Percentiles rank a stretch among this genome's conserved stretches.
Conservation (phyloP, 768 basidiomycete species). For the Calocybe indica region DNA sequence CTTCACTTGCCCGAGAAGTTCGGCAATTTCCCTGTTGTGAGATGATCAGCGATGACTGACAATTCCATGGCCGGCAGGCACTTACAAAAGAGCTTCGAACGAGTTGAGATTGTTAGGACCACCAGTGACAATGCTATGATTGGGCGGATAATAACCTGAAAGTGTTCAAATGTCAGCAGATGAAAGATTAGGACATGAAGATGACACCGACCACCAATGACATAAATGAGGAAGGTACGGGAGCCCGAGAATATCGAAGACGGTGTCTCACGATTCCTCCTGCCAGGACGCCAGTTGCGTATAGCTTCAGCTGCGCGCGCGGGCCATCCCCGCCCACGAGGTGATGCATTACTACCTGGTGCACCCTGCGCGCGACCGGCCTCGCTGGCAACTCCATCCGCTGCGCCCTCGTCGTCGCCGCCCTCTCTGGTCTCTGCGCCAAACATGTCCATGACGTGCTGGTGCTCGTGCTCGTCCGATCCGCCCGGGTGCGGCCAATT, state of each 20-base stretch:
- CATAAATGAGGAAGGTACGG: constrained; percentile 85
- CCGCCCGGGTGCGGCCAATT: constrained; percentile 26
- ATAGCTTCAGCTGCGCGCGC: constrained; percentile 60
- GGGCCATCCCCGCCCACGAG: constrained; percentile 38
- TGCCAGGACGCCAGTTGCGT: constrained; percentile 44
- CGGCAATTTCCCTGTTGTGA: constrained; percentile 64
- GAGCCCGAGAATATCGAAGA: constrained; percentile 30
- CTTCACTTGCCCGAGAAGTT: constrained; percentile 76
- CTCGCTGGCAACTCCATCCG: constrained; percentile 7
- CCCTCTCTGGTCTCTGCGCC: neutral
- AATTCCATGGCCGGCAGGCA: constrained; percentile 13
- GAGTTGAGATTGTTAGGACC: constrained; percentile 65
- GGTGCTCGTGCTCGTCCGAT: constrained; percentile 1
- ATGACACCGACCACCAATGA: constrained; percentile 61
- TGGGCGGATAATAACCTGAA: constrained; percentile 85
- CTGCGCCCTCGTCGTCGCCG: constrained; percentile 2
- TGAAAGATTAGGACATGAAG: constrained; percentile 1
- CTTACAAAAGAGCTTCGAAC: constrained; percentile 73
- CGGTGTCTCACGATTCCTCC: constrained; percentile 12
- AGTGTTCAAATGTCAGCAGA: constrained; percentile 1
- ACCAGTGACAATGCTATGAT: constrained; percentile 85
- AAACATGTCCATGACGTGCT: no score
- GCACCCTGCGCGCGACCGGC: neutral
- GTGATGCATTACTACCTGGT: neutral
- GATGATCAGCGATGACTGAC: constrained; percentile 2